These are phyloP conservation scores for Medicago arabica DNA, from an alignment of 306 rosid species.

Conservation along the genomic window DNA sequence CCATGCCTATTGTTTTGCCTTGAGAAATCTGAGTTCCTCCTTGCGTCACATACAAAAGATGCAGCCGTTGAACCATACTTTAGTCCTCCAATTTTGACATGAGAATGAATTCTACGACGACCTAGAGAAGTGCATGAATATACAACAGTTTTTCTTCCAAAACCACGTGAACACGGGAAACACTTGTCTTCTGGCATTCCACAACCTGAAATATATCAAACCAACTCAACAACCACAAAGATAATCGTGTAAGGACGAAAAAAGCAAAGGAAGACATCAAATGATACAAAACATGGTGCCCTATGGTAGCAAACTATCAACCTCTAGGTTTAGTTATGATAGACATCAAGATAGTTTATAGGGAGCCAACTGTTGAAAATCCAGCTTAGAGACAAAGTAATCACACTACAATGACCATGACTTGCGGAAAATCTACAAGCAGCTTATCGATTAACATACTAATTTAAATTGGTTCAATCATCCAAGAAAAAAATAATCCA, in stretches of 20 bases:
- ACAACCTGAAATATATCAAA: conserved; percentile 54
- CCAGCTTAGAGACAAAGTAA: conserved; percentile 13
- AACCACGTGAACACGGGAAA: conserved; percentile 69
- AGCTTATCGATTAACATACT: conserved; percentile 16
- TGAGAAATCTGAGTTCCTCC: conserved; percentile 78
- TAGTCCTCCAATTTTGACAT: conserved; percentile 52
- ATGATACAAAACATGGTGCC: neutral
- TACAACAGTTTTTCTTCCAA: conserved; percentile 56
- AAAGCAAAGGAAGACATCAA: neutral
- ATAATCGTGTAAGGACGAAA: neutral
- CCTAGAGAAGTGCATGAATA: conserved; percentile 58
- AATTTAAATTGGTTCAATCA: conserved; percentile 28
- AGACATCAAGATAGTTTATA: neutral
- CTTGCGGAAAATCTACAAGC: conserved; percentile 15
- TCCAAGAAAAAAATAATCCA: neutral
- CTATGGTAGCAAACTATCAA: neutral
- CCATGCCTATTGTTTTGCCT: conserved; percentile 69
- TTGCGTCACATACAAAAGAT: conserved; percentile 68
- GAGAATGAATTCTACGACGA: conserved; percentile 50
- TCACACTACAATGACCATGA: conserved; percentile 17
- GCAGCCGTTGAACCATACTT: conserved; percentile 52
- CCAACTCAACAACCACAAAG: conserved; percentile 10
- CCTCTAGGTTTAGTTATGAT: neutral
- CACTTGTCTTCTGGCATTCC: conserved; percentile 66
- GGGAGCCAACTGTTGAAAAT: conserved; percentile 18